phyloP scores from a whole-genome alignment of 2,329 filamentous ascomycete species.

The Aspergillus nomiae region DNA sequence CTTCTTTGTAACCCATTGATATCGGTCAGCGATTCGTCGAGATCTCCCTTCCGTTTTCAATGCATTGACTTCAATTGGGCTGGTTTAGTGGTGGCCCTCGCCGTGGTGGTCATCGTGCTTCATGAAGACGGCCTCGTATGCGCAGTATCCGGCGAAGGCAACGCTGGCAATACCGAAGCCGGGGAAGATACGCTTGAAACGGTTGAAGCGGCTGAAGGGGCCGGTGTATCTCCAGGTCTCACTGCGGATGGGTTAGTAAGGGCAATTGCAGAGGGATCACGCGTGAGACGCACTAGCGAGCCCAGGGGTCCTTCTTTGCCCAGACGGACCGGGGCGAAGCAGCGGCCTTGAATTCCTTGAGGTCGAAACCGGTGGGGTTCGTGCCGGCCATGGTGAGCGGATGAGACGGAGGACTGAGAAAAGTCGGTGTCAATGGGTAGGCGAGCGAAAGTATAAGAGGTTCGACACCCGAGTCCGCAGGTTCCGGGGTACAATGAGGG shows the following conservation, averaged over 20 bases:
- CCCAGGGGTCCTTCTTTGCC: conserved; percentile 62
- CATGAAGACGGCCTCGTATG: conserved; percentile 85
- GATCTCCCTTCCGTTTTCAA: conserved; percentile 4
- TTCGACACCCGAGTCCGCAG: conserved; percentile 13
- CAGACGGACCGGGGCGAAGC: conserved; percentile 59
- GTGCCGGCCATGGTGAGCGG: conserved; percentile 51
- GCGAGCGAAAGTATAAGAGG: conserved; percentile 14
- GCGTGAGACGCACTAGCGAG: conserved; percentile 54
- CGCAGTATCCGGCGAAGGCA: conserved; percentile 86
- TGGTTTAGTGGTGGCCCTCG: conserved; percentile 58
- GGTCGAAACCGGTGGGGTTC: conserved; percentile 90
- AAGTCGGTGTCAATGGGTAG: conserved; percentile 1
- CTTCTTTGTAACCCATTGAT: conserved; percentile 2
- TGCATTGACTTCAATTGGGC: neutral
- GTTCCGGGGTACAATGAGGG: conserved; percentile 17
- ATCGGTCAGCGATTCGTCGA: conserved; percentile 11
- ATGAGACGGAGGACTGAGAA: conserved; percentile 19
- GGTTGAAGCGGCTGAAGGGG: conserved; percentile 83
- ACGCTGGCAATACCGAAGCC: conserved; percentile 90
- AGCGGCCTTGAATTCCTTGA: conserved; percentile 74
- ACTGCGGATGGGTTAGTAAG: conserved; percentile 52
- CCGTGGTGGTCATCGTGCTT: conserved; percentile 65
- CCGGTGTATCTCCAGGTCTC: conserved; percentile 95
- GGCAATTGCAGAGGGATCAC: neutral
- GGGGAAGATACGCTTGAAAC: conserved; percentile 83